Conservation (phyloP, 352 stramenopile genomes). For the Phytopythium kandeliae region DNA sequence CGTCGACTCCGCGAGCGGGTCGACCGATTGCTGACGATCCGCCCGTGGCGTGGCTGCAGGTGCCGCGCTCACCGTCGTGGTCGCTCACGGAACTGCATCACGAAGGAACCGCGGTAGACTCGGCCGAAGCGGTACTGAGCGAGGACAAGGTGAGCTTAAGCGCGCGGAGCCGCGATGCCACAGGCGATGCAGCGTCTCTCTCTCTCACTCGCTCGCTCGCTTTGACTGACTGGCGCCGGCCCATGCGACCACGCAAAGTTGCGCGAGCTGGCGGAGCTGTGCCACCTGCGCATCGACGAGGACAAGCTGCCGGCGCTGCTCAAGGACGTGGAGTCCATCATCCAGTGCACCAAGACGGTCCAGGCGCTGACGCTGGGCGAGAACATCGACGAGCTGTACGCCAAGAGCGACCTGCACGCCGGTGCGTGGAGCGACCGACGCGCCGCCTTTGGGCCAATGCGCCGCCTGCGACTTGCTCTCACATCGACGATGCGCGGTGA, state of each 20-base stretch:
- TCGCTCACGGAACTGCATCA: constrained; percentile 78
- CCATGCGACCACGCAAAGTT: too few species aligned
- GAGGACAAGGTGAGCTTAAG: constrained; percentile 38
- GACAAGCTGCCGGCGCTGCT: constrained; percentile 63
- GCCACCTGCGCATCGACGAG: constrained; percentile 74
- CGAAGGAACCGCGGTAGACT: constrained; percentile 31
- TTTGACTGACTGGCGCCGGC: too few species aligned
- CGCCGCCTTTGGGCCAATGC: not conserved
- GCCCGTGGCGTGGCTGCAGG: constrained; percentile 14
- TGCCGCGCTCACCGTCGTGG: constrained; percentile 70
- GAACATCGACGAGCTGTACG: constrained; percentile 82
- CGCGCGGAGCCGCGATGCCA: too few species aligned
- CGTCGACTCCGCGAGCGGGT: not conserved
- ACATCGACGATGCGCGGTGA: too few species aligned
- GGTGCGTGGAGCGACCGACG: constrained; percentile 13
- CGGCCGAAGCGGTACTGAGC: constrained; percentile 46
- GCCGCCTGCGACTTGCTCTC: too few species aligned
- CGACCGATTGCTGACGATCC: not conserved
- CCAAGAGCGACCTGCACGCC: constrained; percentile 47
- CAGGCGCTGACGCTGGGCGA: constrained; percentile 76
- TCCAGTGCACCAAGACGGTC: constrained; percentile 85
- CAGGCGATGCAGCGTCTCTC: too few species aligned
- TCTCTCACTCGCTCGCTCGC: too few species aligned
- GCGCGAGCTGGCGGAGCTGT: constrained; percentile 73
- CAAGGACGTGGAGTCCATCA: constrained; percentile 82